Percentiles rank a stretch among this genome's conserved stretches.
Conservation (phyloP, 495 filamentous ascomycete species). For the Recurvomyces mirabilis region DNA sequence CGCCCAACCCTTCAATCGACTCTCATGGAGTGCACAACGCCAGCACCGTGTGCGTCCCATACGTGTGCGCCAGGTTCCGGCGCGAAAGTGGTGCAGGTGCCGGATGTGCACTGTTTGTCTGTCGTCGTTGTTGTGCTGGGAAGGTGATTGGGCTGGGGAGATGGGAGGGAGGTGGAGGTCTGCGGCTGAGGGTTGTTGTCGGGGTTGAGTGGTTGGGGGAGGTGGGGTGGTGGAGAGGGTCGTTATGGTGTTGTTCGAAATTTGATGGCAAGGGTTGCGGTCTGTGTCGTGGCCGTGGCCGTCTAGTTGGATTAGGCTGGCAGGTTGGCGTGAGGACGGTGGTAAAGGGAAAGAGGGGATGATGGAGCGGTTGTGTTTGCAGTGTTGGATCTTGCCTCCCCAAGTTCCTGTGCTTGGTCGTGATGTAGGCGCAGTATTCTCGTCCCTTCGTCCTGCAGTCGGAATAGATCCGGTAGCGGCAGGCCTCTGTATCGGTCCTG, state of each 20-base stretch:
- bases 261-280: too few species aligned
- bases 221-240: too few species aligned
- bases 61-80: conserved; percentile 19
- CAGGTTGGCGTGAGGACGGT: background rate
- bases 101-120: background rate
- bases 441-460: too few species aligned
- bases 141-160: background rate
- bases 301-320: too few species aligned
- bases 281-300: too few species aligned
- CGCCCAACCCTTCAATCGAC: conserved; percentile 1
- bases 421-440: too few species aligned
- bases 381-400: too few species aligned
- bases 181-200: background rate
- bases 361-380: background rate
- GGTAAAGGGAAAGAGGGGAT: background rate
- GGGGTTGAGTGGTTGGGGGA: too few species aligned
- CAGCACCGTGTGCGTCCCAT: conserved; percentile 20
- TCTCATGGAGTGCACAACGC: conserved; percentile 14
- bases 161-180: background rate
- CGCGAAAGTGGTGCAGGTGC: background rate
- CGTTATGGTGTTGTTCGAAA: too few species aligned
- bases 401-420: too few species aligned
- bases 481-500: too few species aligned
- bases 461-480: too few species aligned
- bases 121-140: background rate